Evolutionary conservation across 352 stramenopile species (phyloP), one percentile per base, ranked within the genome.

Genomic region (Pythium biforme): DNA sequence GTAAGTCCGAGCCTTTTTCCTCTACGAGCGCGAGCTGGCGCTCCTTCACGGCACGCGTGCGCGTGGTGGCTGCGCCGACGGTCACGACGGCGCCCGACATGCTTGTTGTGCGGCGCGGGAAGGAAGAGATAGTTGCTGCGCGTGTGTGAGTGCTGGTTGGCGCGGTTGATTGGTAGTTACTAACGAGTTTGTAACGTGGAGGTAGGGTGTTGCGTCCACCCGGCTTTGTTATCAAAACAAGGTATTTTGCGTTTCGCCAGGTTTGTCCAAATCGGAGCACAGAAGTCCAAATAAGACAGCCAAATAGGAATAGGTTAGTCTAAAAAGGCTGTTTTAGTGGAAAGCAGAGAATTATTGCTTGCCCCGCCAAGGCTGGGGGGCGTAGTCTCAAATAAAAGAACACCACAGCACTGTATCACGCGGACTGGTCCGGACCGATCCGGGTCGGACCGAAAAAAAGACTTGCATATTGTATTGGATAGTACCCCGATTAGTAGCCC

Each of bases 11-110:
- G 2, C 64, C 50, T 0, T 72, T 59, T 6, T 76, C 72, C 26
- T 90, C 76, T 6, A 92, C 66, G 23, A 92, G 69, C 41, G 79
- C 80, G 14, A 92, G 70, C 62, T 90, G 80, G n/a, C 80, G 80
- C 59, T 92, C 83, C 47, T 89, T 86, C 45, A 91, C 82, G 27
- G 72, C 64, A 53, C 79, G 81, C 17, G 37, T 50, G 48, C 59
- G 59, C 17, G 59, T 47, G n/a, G n/a, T n/a, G 74, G 55, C 64
- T 68, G 72, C 64, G 77, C 72, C 33, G 60, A 60, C 39, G 39
- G 27, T 55, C 25, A 60, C 41, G 17, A 51, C 46, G 27, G 47
- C n/a, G 31, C 51, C 43, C 27, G 50, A 54, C 49, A 66, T 66
- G n/a, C n/a, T n/a, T n/a, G n/a, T n/a, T n/a, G n/a, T n/a, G n/a